Conservation (phyloP, 495 filamentous ascomycete species). For the Aspergillus cavernicola region DNA sequence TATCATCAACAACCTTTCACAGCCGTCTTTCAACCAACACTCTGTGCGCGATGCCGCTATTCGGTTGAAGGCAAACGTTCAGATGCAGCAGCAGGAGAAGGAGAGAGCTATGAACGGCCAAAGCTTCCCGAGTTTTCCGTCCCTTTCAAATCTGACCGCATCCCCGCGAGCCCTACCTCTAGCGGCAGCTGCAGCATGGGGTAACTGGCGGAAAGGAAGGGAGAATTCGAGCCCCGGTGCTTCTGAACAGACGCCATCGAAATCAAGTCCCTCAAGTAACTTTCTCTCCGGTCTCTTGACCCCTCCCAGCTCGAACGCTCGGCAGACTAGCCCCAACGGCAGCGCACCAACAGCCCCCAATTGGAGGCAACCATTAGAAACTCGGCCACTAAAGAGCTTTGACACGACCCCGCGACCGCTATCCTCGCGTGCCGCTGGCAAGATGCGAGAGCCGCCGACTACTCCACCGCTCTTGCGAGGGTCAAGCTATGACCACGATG, state of each 20-base stretch:
- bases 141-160: conserved; percentile 61
- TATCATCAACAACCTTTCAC: conserved; percentile 74
- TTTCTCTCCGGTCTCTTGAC: conserved; percentile 78
- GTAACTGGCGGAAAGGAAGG: conserved; percentile 71
- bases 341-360: conserved; percentile 46
- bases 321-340: conserved; percentile 46
- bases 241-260: conserved; percentile 62
- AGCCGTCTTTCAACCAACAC: conserved; percentile 68
- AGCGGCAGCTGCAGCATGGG: conserved; percentile 78
- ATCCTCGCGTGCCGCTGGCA: conserved; percentile 32
- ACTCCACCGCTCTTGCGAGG: conserved; percentile 70
- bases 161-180: conserved; percentile 78
- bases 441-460: conserved; percentile 44
- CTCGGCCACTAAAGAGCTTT: conserved; percentile 34
- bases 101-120: conserved; percentile 60
- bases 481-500: conserved; percentile 69
- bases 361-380: conserved; percentile 36
- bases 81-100: conserved; percentile 95
- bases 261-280: conserved; percentile 45
- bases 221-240: conserved; percentile 42
- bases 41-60: conserved; percentile 85
- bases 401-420: conserved; percentile 30
- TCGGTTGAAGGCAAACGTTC: conserved; percentile 84
- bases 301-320: conserved; percentile 67
- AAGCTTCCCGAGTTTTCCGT: conserved; percentile 49